Base-by-base conservation (phyloP, 345 rosid genomes). In the Linum lewisii region DNA sequence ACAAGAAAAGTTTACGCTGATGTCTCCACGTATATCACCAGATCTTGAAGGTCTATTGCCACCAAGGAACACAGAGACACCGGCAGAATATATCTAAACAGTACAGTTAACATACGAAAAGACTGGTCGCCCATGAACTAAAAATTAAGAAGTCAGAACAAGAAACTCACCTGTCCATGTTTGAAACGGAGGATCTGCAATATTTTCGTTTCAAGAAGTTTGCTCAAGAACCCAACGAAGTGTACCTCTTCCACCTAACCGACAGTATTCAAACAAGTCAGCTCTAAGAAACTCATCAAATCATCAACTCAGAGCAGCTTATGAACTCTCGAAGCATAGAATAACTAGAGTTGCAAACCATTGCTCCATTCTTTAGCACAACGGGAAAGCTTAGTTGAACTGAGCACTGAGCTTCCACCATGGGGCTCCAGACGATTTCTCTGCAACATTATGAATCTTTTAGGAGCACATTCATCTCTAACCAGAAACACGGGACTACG, bases 301-400 rank as follows among this genome's bases (percentile, higher is more conserved):
- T 1, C 32, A 47, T 21, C 45, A 36, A 29, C 10, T 3, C 36
- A 32, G 36, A 18, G 34, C 23, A 54, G 19, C 25, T 38, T 57
- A 53, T 47, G 45, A 53, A 24, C 20, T 32, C 23, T 38, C 15
- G 66, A 69, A 50, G 5, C 37, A 58, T 22, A 56, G 18, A 63
- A 24, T 21, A 60, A 62, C 67, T 58, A 68, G 60, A 52, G 51
- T 29, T 63, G 66, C 76, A 63, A 62, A 91, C 98, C 96, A 82
- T 77, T 58, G 80, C 71, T 72, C 83, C 98, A 69, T 85, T 84
- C 70, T 80, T 84, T 74, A 91, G 75, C 74, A 79, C 86, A 61
- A 87, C 82, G 38, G 98, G 98, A 84, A 87, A 87, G 83, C 88
- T 85, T 66, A 87, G 64, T 80, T 86, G 89, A 68, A 91, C 98